Conservation (phyloP, 495 filamentous ascomycete species). For the Cercophora newfieldiana region DNA sequence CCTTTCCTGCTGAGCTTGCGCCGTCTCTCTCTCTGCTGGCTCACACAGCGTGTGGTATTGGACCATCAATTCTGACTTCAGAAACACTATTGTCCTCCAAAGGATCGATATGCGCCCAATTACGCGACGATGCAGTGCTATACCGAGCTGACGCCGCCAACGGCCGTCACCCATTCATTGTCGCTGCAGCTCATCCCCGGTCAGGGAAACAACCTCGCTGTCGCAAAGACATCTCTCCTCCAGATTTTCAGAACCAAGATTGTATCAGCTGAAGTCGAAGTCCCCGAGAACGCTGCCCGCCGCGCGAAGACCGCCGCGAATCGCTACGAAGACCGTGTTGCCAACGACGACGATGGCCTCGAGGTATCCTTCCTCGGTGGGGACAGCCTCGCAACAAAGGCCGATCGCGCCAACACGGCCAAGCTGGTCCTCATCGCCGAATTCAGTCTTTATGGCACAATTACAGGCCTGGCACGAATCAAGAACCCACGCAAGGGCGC, state of each 20-base stretch:
- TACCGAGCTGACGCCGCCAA: slow-evolving; percentile 88
- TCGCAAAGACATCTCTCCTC: slow-evolving; percentile 86
- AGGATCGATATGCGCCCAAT: slow-evolving; percentile 29
- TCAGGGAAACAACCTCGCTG: slow-evolving; percentile 76
- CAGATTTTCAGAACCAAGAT: slow-evolving; percentile 73
- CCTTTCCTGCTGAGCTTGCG: background rate
- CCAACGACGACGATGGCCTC: slow-evolving; percentile 60
- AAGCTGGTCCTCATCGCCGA: slow-evolving; percentile 88
- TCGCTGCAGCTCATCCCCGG: slow-evolving; percentile 73
- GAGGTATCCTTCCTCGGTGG: slow-evolving; percentile 60
- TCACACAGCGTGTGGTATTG: background rate
- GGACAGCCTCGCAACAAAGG: slow-evolving; percentile 53
- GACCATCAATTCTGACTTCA: background rate
- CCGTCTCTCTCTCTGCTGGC: background rate
- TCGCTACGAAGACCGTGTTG: slow-evolving; percentile 44
- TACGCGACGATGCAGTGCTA: slow-evolving; percentile 62
- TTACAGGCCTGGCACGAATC: slow-evolving; percentile 77
- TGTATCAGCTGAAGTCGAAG: slow-evolving; percentile 55
- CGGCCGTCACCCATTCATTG: slow-evolving; percentile 87
- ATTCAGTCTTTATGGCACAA: slow-evolving; percentile 75
- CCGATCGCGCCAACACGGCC: slow-evolving; percentile 60
- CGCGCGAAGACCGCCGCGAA: slow-evolving; percentile 27
- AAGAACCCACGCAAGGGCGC: slow-evolving; percentile 67
- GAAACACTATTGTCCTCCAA: background rate
- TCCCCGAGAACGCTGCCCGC: slow-evolving; percentile 28